phyloP scores from a whole-genome alignment of 2,329 filamentous ascomycete genomes.

The Cladosporium colombiae region DNA sequence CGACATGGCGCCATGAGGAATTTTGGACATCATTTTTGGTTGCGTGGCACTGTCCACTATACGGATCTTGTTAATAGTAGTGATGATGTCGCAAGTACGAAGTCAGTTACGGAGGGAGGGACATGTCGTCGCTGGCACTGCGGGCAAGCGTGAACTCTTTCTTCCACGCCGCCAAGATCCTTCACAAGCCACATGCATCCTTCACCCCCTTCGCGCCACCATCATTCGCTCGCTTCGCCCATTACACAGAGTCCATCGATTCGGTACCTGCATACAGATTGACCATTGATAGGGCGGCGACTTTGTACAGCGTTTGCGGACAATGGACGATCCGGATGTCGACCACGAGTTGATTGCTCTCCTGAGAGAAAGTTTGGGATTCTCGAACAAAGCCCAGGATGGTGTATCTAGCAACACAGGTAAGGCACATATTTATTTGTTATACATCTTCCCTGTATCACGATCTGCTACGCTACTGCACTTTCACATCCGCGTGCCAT shows the following conservation, averaged over 20 bases:
- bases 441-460: background rate
- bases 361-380: conserved; percentile 73
- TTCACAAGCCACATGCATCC: conserved; percentile 11
- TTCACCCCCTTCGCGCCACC: conserved; percentile 5
- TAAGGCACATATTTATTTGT: conserved; percentile 24
- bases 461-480: background rate
- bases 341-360: conserved; percentile 86
- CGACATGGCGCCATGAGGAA: background rate
- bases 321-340: conserved; percentile 90
- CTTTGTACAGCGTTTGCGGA: background rate
- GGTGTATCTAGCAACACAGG: conserved; percentile 36
- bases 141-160: background rate
- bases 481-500: background rate
- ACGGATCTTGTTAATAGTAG: background rate
- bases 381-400: conserved; percentile 27
- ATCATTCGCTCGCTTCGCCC: conserved; percentile 14
- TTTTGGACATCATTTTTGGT: background rate
- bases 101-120: background rate
- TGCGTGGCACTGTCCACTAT: background rate
- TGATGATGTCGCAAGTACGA: background rate
- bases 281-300: background rate
- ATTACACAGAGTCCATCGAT: conserved; percentile 6
- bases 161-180: conserved; percentile 4
- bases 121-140: background rate
- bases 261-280: conserved; percentile 16